Evolutionary conservation across 2,329 filamentous ascomycete species (phyloP), one percentile per base, ranked within the genome.

Genomic region (Thelonectria blattea): DNA sequence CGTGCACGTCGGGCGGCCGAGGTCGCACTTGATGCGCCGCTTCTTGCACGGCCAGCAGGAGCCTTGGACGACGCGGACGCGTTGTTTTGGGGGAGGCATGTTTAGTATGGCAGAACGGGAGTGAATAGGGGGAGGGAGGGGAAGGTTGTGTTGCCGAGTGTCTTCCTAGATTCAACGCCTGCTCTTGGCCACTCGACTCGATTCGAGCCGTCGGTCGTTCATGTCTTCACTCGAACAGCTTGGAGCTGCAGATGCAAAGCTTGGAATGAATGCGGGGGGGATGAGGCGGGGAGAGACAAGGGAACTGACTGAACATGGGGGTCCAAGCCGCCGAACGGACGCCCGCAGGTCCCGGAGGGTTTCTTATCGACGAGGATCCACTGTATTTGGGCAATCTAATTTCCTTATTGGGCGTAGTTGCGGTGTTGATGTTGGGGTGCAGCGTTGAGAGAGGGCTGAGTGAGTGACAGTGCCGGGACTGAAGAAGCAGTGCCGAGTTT

Each of bases 31-130:
- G 45, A 79, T 76, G 22, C 78, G 71, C 11, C 78, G 74, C 49
- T 80, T 78, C 63, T 79, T 80, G 68, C 78, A 80, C 20, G 74
- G 72, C 78, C 78, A 80, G 62, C 78, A 80, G 6, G 78, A 80
- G n/a, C 78, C 78, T 12, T 71, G 66, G 2, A 71, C 68, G 9
- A 71, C 65, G 11, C 68, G 56, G 1, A 71, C 52, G n/a, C 68
- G 11, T 58, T 1, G 64, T 22, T n/a, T 66, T n/a, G n/a, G n/a
- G 66, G 14, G 32, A 22, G 46, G 37, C 54, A 51, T 56, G 15
- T 47, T 47, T n/a, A n/a, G n/a, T n/a, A 20, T 22, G 43, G 24
- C 42, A 32, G n/a, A n/a, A n/a, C n/a, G 24, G n/a, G 24, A n/a
- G 48, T 34, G 6, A 37, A 37, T 37, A 43, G 41, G 14, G 41